These are phyloP conservation scores for Hexamita inflata DNA, from an alignment of 208 protist species.

Conservation along the genomic window DNA sequence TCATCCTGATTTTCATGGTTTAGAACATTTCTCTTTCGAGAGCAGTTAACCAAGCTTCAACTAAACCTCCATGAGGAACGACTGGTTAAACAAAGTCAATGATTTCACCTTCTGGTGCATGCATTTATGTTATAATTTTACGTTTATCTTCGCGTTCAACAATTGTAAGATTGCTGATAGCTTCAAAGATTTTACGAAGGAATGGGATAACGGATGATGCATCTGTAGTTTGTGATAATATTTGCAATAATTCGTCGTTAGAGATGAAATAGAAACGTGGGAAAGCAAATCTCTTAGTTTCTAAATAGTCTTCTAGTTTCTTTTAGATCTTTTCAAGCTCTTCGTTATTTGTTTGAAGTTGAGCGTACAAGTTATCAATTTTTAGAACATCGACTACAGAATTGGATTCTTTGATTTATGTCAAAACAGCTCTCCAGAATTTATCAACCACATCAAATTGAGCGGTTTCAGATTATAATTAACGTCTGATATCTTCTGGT, in stretches of 20 bases:
- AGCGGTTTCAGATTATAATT: conserved; percentile 79
- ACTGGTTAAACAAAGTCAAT: conserved; percentile 27
- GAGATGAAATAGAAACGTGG: conserved; percentile 83
- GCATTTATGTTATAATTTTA: conserved; percentile 30
- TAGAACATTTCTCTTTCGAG: conserved; percentile 76
- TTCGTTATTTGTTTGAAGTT: conserved; percentile 60
- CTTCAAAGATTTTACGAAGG: conserved; percentile 82
- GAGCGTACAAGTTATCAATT: conserved; percentile 55
- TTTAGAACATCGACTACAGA: conserved; percentile 58
- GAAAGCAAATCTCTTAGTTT: conserved; percentile 59
- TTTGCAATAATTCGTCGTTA: conserved; percentile 88
- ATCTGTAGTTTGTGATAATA: conserved; percentile 84
- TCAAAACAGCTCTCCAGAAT: conserved; percentile 65
- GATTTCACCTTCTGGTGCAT: conserved; percentile 37
- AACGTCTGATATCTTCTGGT: conserved; percentile 63
- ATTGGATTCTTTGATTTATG: conserved; percentile 57
- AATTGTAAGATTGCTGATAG: conserved; percentile 56
- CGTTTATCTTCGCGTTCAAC: conserved; percentile 35
- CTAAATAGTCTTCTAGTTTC: conserved; percentile 66
- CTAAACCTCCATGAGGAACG: conserved; percentile 22
- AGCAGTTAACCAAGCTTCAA: conserved; percentile 74
- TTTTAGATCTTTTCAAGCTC: conserved; percentile 79
- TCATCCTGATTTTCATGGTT: conserved; percentile 62
- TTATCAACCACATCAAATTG: conserved; percentile 69
- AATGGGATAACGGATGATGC: conserved; percentile 76